phyloP scores from a whole-genome alignment of 495 filamentous ascomycete genomes.

The Penicillium daleae region DNA sequence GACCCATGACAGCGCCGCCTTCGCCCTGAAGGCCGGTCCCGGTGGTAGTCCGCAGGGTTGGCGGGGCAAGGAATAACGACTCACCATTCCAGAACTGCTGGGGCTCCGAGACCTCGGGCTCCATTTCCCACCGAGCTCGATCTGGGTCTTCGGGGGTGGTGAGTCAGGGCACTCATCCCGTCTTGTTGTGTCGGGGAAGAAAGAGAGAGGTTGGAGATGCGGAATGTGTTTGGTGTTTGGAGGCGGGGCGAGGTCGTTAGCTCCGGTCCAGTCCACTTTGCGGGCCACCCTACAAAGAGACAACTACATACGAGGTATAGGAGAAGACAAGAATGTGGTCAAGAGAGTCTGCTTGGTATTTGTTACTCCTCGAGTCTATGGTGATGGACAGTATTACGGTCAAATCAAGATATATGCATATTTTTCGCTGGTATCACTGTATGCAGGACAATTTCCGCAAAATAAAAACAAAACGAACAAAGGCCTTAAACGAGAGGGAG shows the following conservation, averaged over 20 bases:
- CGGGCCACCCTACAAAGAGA: background rate
- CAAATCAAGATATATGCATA: slow-evolving; percentile 23
- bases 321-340: background rate
- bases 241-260: slow-evolving; percentile 28
- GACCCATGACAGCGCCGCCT: background rate
- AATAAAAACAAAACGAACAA: slow-evolving; percentile 15
- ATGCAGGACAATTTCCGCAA: slow-evolving; percentile 21
- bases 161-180: slow-evolving; percentile 49
- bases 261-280: slow-evolving; percentile 12
- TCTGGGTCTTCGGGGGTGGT: slow-evolving; percentile 40
- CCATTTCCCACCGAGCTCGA: slow-evolving; percentile 52
- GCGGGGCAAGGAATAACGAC: slow-evolving; percentile 29
- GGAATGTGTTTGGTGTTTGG: slow-evolving; percentile 25
- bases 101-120: slow-evolving; percentile 70
- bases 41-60: background rate
- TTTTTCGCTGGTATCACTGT: slow-evolving; percentile 36
- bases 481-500: slow-evolving; percentile 4
- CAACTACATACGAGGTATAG: background rate
- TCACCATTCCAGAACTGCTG: slow-evolving; percentile 94
- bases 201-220: slow-evolving; percentile 28
- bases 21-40: background rate
- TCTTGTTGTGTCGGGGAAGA: slow-evolving; percentile 27
- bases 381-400: background rate
- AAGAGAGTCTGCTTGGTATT: background rate
- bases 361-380: background rate